Evolutionary conservation across 768 basidiomycete species (phyloP), one percentile per base, ranked within the genome.

Genomic region (Podaxis rugospora): DNA sequence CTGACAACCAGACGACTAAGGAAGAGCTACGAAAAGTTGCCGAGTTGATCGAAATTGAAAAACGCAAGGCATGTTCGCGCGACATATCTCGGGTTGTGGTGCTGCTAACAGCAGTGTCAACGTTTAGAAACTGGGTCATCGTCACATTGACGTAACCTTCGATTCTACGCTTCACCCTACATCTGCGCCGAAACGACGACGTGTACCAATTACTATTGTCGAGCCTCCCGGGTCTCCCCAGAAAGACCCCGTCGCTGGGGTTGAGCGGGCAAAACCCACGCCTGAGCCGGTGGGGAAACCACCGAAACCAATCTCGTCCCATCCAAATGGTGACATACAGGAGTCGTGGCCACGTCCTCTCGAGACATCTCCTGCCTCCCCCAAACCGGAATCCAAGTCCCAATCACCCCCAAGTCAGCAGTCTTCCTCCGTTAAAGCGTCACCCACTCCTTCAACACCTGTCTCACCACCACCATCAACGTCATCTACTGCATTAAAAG

Each of bases 191-290:
- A 80, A 77, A 67, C 78, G 84, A 25, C 79, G 86, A 44, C 82
- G 87, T 18, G 76, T 90, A 10, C 89, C 89, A 0, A 89, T 89
- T 39, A 75, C 78, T 46, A 83, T 88, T 25, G 70, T 88, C 2
- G 85, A 87, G 27, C 63, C 72, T 4, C 57, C 69, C 11, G 53
- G 55, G 0, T 36, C 62, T 5, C 21, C 53, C 28, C 35, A 21
- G 13, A 44, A 18, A 42, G 23, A 28, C 13, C 13, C 18, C 18
- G 23, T 37, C 53, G 3, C 51, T 47, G 23, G 10, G 36, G 37
- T 10, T 25, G 54, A 36, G 14, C 51, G 4, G 32, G 37, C 27
- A 46, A 16, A 58, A 1, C 50, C 27, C 52, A 52, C 39, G 28
- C 35, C 39, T 6, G 49, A 44, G 28, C 23, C 32, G 39, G 18